Evolutionary conservation across 805 yeast species (phyloP).

Genomic region (Candida nitratophila): DNA sequence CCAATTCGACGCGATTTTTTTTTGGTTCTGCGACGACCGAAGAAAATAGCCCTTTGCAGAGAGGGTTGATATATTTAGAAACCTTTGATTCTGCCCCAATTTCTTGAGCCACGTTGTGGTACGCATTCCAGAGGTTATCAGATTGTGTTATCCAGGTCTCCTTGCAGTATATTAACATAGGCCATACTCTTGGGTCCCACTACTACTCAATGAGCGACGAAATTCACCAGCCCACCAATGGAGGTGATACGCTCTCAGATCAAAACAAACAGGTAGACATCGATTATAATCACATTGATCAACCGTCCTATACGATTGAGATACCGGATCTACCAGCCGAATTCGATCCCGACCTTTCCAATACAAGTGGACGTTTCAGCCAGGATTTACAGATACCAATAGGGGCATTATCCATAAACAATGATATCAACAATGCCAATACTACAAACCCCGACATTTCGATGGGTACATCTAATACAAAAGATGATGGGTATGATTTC

Average conservation of each 20-base stretch:
- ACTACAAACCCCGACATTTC: neutral
- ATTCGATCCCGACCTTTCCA: neutral
- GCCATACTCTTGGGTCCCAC: too few relatives aligned
- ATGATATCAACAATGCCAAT: neutral
- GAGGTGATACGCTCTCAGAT: neutral
- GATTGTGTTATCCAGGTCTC: too few relatives aligned
- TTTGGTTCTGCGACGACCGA: too few relatives aligned
- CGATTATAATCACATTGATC: neutral
- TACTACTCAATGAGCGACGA: neutral
- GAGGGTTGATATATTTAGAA: too few relatives aligned
- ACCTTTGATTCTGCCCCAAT: too few relatives aligned
- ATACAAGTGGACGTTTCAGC: neutral
- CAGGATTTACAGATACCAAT: neutral
- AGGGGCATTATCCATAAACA: neutral
- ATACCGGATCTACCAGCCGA: neutral
- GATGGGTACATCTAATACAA: neutral
- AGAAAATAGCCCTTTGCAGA: too few relatives aligned
- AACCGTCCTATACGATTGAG: neutral
- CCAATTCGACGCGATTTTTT: too few relatives aligned
- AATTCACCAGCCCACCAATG: too few relatives aligned
- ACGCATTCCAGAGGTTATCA: too few relatives aligned
- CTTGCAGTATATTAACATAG: too few relatives aligned
- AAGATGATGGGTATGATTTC: neutral
- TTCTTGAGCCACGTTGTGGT: too few relatives aligned
- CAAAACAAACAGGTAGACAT: neutral